phyloP scores from a whole-genome alignment of 192 early-diverging fungal species.

The Backusella morwellensis region DNA sequence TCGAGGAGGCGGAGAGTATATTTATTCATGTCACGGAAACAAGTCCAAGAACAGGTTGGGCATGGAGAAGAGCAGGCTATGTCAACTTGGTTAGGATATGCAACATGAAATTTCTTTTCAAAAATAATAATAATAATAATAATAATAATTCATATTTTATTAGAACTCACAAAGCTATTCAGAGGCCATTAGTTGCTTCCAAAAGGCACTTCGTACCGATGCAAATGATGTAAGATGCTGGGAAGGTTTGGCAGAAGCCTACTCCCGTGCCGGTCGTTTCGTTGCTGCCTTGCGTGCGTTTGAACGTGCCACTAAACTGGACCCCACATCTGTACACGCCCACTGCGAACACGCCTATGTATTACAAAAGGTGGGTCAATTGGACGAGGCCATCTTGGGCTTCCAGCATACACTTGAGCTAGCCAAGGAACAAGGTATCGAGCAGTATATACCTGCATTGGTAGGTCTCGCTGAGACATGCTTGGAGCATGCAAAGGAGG shows the following conservation, averaged over 20 bases:
- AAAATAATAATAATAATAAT: no score
- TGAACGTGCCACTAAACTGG: conserved; percentile 64
- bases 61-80: conserved; percentile 79
- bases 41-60: conserved; percentile 62
- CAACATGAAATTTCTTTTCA: no score
- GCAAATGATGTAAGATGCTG: conserved; percentile 61
- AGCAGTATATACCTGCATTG: conserved; percentile 43
- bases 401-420: conserved; percentile 36
- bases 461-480: conserved; percentile 53
- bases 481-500: conserved; percentile 47
- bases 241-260: conserved; percentile 81
- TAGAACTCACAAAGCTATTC: conserved; percentile 40
- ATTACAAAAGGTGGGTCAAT: conserved; percentile 51
- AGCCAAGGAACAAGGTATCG: conserved; percentile 32
- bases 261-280: conserved; percentile 67
- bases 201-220: conserved; percentile 76
- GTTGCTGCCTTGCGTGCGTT: conserved; percentile 78
- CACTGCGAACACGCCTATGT: conserved; percentile 49
- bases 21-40: conserved; percentile 42
- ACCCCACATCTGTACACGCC: conserved; percentile 45
- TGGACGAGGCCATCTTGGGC: conserved; percentile 50
- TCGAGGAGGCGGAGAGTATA: conserved; percentile 47
- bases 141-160: background rate
- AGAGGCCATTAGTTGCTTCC: conserved; percentile 70
- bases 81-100: conserved; percentile 46